Base-by-base conservation (phyloP, 2,329 filamentous ascomycete species). In the Diplocarpon mali region DNA sequence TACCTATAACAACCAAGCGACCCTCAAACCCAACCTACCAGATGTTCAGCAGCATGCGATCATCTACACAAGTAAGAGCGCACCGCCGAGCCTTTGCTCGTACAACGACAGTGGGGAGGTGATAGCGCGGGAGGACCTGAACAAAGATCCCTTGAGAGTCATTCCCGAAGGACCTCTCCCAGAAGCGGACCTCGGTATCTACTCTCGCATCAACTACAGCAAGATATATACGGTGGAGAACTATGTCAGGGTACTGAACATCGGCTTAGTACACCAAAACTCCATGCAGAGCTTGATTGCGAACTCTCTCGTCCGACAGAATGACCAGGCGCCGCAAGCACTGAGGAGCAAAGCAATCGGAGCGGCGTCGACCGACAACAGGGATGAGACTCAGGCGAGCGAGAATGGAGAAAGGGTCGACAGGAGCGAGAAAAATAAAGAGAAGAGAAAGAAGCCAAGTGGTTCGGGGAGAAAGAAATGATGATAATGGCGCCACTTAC, bases 171-270 rank as follows among this genome's bases (percentile, higher is more conserved):
- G 41, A 24, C 20, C 17, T 8, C 46, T 30, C 5, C 20, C 17
- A 1, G 49, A 55, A 30, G 49, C 41, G 28, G 44, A 52, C 17
- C 44, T 53, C 2, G 48, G 46, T 0, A 12, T 2, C 2, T 16
- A 15, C 4, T 59, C 57, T 5, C 40, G 58, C 9, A 24, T 60
- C 6, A 57, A 60, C 35, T 60, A 57, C 29, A 36, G 42, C 3
- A 60, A 60, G 15, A 36, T 59, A 13, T 60, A 60, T 34, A 60
- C 58, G 0, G 51, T 60, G 2, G 58, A 60, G 31, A 46, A 58
- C 14, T 55, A 56, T 32, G 44, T 56, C 4, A 46, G 49, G 8
- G 56, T 60, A 1, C 46, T 49, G 13, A 57, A 55, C 10, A 53
- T 58, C 14, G 58, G 58, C 10, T 44, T n/a, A 9, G 48, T 51